A percentile compares a stretch with the other conserved stretches of the same genome.
These are phyloP conservation scores for Ustilaginoidea virens DNA, from an alignment of 2,329 filamentous ascomycete species.

Conservation along the genomic window DNA sequence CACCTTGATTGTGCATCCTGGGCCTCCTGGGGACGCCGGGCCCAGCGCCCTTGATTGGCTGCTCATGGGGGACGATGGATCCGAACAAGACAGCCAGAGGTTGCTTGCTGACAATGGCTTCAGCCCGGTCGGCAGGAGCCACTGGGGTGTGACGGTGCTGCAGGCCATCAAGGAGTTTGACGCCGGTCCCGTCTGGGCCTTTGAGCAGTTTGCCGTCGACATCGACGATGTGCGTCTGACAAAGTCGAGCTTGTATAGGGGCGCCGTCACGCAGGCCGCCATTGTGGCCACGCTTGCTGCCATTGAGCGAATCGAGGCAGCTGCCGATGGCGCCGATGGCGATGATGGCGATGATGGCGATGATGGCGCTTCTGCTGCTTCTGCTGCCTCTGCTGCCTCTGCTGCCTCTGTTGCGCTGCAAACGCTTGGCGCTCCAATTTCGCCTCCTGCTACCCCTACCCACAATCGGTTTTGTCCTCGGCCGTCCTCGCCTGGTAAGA, in stretches of 20 bases:
- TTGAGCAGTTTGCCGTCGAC: slow-evolving; percentile 24
- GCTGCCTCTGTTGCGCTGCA: slow-evolving; percentile 4
- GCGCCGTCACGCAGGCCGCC: slow-evolving; percentile 21
- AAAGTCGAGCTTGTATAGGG: slow-evolving; percentile 24
- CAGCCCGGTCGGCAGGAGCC: slow-evolving; percentile 16
- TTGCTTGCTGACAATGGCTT: slow-evolving; percentile 13
- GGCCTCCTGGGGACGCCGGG: slow-evolving; percentile 24
- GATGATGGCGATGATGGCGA: too few species aligned
- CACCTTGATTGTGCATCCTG: slow-evolving; percentile 25
- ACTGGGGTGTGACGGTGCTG: slow-evolving; percentile 25
- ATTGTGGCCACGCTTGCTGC: slow-evolving; percentile 20
- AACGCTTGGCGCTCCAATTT: slow-evolving; percentile 1
- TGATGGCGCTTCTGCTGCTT: too few species aligned
- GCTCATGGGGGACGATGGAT: slow-evolving; percentile 25
- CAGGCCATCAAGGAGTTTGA: slow-evolving; percentile 25
- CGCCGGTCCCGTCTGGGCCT: slow-evolving; percentile 27
- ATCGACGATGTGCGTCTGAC: slow-evolving; percentile 23
- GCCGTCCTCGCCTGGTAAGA: too few species aligned
- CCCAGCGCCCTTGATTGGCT: slow-evolving; percentile 26
- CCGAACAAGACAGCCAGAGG: slow-evolving; percentile 13
- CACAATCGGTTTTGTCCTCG: too few species aligned
- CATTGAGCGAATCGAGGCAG: slow-evolving; percentile 18
- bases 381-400: too few species aligned
- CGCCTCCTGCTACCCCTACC: slow-evolving; percentile 3
- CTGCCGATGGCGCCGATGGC: too few species aligned